Evolutionary conservation across 2,329 filamentous ascomycete genomes (phyloP).

Genomic region (Cyclaneusma minus): DNA sequence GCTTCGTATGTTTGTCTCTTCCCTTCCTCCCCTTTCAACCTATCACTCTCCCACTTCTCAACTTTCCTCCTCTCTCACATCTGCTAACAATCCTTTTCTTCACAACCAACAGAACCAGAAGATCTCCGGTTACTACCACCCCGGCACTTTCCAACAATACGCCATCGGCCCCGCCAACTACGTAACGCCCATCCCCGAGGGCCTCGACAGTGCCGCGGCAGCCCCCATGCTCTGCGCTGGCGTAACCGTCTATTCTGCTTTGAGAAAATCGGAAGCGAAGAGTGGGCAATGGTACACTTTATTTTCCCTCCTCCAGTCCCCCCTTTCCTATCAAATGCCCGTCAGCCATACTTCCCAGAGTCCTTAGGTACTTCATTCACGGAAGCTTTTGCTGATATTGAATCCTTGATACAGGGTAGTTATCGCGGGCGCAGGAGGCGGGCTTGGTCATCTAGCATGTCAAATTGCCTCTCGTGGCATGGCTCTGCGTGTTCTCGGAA

Average conservation of each 20-base stretch:
- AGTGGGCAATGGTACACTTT: constrained; percentile 18
- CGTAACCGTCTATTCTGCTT: constrained; percentile 49
- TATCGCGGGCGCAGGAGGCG: constrained; percentile 43
- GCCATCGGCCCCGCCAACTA: constrained; percentile 47
- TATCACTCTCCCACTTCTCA: too few relatives aligned
- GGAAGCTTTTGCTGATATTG: too few relatives aligned
- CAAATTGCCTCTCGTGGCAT: constrained; percentile 45
- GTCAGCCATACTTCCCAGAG: too few relatives aligned
- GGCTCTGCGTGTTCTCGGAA: constrained; percentile 47
- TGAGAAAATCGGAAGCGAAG: constrained; percentile 42
- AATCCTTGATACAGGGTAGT: constrained; percentile 46
- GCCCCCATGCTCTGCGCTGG: constrained; percentile 55
- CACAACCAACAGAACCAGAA: constrained; percentile 33
- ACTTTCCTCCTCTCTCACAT: too few relatives aligned
- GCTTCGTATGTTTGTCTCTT: constrained; percentile 47
- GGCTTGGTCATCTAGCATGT: constrained; percentile 47
- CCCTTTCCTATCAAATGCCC: too few relatives aligned
- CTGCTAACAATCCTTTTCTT: constrained; percentile 3
- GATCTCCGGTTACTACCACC: constrained; percentile 49
- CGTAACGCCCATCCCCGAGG: constrained; percentile 53
- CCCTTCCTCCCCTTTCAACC: constrained; percentile 43
- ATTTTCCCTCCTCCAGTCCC: too few relatives aligned
- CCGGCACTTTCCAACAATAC: constrained; percentile 62
- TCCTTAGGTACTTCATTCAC: too few relatives aligned
- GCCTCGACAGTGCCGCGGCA: constrained; percentile 39